A percentile compares a stretch with the other conserved stretches of the same genome.
Conservation (phyloP, 2,329 filamentous ascomycete genomes). For the Neofusicoccum kwambonambiense region DNA sequence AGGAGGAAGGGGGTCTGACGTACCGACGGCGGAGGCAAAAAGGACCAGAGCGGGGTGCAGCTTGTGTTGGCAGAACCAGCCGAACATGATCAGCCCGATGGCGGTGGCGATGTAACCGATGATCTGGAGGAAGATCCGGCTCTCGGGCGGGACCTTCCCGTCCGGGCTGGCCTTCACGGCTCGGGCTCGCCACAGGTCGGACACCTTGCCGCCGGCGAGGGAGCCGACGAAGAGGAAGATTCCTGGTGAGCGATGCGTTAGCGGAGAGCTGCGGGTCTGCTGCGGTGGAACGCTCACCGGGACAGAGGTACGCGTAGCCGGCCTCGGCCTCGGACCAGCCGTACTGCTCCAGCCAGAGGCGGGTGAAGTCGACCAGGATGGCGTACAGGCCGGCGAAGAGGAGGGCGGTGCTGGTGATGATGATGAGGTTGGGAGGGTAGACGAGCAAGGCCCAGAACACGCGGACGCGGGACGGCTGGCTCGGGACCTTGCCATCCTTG, state of each 20-base stretch:
- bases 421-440: constrained; percentile 31
- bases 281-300: constrained; percentile 2
- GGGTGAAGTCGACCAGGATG: constrained; percentile 28
- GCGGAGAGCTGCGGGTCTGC: background rate
- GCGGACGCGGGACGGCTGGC: background rate
- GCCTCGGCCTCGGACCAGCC: constrained; percentile 35
- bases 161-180: constrained; percentile 26
- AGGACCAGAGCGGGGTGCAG: constrained; percentile 32
- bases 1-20: no score
- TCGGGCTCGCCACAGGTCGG: constrained; percentile 36
- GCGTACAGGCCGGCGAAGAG: constrained; percentile 30
- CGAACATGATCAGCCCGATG: constrained; percentile 42
- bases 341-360: constrained; percentile 30
- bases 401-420: constrained; percentile 30
- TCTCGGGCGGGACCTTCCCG: constrained; percentile 37
- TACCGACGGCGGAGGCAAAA: constrained; percentile 30
- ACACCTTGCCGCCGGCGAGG: constrained; percentile 38
- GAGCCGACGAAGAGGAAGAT: constrained; percentile 37
- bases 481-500: background rate
- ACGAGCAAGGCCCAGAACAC: constrained; percentile 23
- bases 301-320: constrained; percentile 40
- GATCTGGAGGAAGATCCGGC: constrained; percentile 41
- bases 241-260: background rate
- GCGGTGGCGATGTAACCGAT: constrained; percentile 41
- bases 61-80: constrained; percentile 38